phyloP scores from a whole-genome alignment of 129 eudicot genomes.

The Lactuca sativa region DNA sequence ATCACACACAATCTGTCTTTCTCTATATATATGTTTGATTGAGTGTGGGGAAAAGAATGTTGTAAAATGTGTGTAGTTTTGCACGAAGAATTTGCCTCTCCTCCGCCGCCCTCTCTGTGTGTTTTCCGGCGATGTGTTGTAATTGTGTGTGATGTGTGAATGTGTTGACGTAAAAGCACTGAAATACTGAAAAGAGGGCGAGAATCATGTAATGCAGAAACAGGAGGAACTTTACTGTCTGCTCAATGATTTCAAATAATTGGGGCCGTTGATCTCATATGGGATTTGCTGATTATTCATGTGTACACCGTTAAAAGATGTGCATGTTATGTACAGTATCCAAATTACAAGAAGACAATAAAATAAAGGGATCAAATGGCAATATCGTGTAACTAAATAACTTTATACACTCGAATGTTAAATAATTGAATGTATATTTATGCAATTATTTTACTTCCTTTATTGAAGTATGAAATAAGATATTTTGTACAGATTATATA shows the following conservation, averaged over 20 bases:
- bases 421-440: not conserved
- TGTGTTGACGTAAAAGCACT: constrained; percentile 21
- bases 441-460: not conserved
- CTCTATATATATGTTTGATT: not conserved
- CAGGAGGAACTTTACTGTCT: constrained; percentile 33
- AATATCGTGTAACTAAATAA: not conserved
- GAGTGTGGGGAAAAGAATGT: not conserved
- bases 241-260: constrained; percentile 33
- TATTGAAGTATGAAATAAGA: no score
- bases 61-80: constrained; percentile 8
- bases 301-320: constrained; percentile 19
- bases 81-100: constrained; percentile 4
- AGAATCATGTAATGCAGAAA: constrained; percentile 22
- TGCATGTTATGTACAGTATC: not conserved
- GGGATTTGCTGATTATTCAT: constrained; percentile 19
- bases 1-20: not conserved
- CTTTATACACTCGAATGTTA: not conserved
- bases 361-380: not conserved
- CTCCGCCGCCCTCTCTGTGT: not conserved
- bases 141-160: constrained; percentile 5
- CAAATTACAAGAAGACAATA: constrained; percentile 1
- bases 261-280: constrained; percentile 24
- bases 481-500: no score
- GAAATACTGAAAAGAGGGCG: constrained; percentile 21
- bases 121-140: constrained; percentile 8